phyloP scores from a whole-genome alignment of 768 basidiomycete species.

The Pseudohyphozyma bogoriensis region DNA sequence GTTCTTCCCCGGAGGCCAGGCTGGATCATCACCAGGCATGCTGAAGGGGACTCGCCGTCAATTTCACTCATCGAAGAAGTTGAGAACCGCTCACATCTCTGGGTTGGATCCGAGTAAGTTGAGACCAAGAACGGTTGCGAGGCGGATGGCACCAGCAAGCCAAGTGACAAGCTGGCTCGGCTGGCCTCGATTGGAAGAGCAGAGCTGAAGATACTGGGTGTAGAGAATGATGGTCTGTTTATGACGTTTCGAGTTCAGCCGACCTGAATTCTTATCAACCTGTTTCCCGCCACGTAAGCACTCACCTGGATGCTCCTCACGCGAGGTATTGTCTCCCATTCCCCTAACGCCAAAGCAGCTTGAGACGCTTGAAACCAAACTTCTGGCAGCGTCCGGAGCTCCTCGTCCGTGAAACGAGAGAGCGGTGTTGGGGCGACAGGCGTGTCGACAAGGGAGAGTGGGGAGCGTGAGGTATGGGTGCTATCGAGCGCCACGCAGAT shows the following conservation, averaged over 20 bases:
- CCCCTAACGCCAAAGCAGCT: constrained; percentile 19
- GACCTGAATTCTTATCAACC: no score
- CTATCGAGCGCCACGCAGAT: constrained; percentile 27
- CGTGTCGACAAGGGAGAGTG: constrained; percentile 11
- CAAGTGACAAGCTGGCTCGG: constrained; percentile 21
- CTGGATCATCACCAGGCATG: constrained; percentile 28
- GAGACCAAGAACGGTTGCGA: constrained; percentile 19
- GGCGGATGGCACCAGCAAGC: constrained; percentile 22
- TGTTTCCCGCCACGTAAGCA: no score
- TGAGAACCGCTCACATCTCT: constrained; percentile 12
- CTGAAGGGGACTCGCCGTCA: neutral
- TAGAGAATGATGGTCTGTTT: constrained; percentile 27
- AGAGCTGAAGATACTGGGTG: constrained; percentile 29
- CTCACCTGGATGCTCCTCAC: constrained; percentile 26
- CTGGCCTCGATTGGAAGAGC: constrained; percentile 21
- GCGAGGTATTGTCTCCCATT: constrained; percentile 20
- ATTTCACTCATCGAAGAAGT: no score
- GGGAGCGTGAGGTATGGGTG: constrained; percentile 22
- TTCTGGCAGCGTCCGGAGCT: constrained; percentile 10
- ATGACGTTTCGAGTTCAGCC: no score
- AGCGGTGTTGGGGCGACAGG: constrained; percentile 8
- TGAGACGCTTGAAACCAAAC: constrained; percentile 19
- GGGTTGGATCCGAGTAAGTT: constrained; percentile 24
- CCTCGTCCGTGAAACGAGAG: constrained; percentile 2
- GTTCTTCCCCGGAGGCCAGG: constrained; percentile 25